Evolutionary conservation across 345 rosid genomes (phyloP), one percentile per base, ranked within the genome.

Genomic region (Eucalyptus cloeziana): DNA sequence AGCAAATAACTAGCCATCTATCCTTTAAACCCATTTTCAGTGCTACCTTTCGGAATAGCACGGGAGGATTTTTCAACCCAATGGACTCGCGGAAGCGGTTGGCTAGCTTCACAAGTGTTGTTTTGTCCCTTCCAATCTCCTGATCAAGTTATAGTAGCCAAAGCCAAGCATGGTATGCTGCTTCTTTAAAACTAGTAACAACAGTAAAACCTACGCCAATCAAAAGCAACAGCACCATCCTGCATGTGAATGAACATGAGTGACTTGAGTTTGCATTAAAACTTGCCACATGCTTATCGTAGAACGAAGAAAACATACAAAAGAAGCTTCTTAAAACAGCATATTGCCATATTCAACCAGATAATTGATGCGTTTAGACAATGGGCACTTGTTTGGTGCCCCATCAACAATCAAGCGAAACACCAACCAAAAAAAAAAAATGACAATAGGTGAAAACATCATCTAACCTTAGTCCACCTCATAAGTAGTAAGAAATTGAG

Each of bases 131-230:
- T 6, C 56, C 22, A 51, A 51, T 51, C 22, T 7, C 22, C 21
- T 3, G 22, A 51, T 51, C 56, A 2, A 0, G 1, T 51, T 17
- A 17, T 51, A 51, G 56, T 51, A 51, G 56, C 9, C 4, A 51
- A 51, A 51, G 56, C 22, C 9, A 51, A 51, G 56, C 56, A 51
- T 7, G 56, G 56, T 96, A 97, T 27, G 99, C 99, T 86, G 94
- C 99, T 94, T 98, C 99, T 93, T 96, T 96, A 79, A 96, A 88
- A 88, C 96, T 13, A 49, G 50, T 49, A 49, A 49, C 50, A 31
- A 67, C 43, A 67, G 22, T 67, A 67, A 67, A 31, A 31, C 79
- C 22, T 15, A 7, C 31, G 43, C 21, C 79, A 67, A 67, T 31
- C 40, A 64, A 43, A 64, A 64, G 44, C 44, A 33, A 69, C 44